Evolutionary conservation across 2,329 filamentous ascomycete genomes (phyloP).

Genomic region (Teratosphaeria epicoccoides): DNA sequence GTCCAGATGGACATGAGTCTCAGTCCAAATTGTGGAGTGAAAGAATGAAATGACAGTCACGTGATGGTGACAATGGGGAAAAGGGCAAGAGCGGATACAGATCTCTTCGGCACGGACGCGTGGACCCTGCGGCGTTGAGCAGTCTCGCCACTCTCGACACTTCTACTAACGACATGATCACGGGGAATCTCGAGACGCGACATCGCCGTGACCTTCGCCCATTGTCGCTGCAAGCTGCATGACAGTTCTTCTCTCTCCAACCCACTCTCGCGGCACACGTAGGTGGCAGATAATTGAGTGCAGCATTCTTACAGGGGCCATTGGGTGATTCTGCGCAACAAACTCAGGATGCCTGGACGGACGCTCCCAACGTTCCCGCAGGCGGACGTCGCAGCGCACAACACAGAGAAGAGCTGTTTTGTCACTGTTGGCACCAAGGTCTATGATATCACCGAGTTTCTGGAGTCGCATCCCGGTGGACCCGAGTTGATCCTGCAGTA

Average conservation of each 20-base stretch:
- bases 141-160: not conserved
- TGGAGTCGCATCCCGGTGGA: constrained; percentile 84
- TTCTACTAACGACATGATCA: not conserved
- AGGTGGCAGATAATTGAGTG: not conserved
- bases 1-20: too few species aligned
- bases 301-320: not conserved
- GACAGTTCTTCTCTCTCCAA: not conserved
- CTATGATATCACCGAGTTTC: constrained; percentile 87
- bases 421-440: constrained; percentile 83
- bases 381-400: constrained; percentile 73
- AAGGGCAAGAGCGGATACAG: not conserved
- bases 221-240: not conserved
- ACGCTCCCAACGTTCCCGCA: constrained; percentile 74
- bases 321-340: not conserved
- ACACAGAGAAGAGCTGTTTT: constrained; percentile 74
- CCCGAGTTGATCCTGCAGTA: constrained; percentile 81
- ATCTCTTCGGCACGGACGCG: not conserved
- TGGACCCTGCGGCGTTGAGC: not conserved
- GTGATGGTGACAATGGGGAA: not conserved
- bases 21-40: too few species aligned
- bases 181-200: not conserved
- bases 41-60: not conserved
- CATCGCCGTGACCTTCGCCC: not conserved
- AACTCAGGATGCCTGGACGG: constrained; percentile 58
- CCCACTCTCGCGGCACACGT: not conserved